A percentile compares a stretch with the other conserved stretches of the same genome.
phyloP scores from a whole-genome alignment of 2,329 filamentous ascomycete genomes.

The Arthroderma sp. region DNA sequence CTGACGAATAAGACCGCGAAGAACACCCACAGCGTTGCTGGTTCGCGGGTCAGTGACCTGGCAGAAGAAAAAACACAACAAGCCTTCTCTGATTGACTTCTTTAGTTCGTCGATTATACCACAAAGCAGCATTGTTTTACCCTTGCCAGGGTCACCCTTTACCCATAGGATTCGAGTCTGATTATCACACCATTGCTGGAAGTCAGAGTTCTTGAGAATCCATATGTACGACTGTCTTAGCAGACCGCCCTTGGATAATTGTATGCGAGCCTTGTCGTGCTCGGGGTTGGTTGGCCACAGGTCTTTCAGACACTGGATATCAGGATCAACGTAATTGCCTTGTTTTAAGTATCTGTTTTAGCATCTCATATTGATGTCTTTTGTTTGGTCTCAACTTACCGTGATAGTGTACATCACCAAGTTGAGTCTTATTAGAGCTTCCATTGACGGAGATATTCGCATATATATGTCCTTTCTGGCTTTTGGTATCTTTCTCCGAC shows the following conservation, averaged over 20 bases:
- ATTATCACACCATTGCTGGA: constrained; percentile 9
- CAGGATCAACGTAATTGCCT: too few species aligned
- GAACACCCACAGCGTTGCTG: constrained; percentile 28
- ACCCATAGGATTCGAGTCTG: constrained; percentile 21
- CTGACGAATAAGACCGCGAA: constrained; percentile 33
- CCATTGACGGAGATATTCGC: too few species aligned
- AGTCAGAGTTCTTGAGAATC: constrained; percentile 14
- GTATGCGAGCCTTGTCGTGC: constrained; percentile 9
- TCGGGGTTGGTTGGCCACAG: constrained; percentile 6
- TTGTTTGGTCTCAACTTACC: too few species aligned
- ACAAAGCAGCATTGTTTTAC: constrained; percentile 29
- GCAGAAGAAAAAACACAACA: constrained; percentile 26
- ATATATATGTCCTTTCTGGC: too few species aligned
- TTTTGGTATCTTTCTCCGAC: too few species aligned
- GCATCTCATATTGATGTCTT: too few species aligned
- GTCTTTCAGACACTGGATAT: background rate
- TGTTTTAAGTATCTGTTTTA: too few species aligned
- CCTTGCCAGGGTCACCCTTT: constrained; percentile 24
- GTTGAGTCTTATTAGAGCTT: too few species aligned
- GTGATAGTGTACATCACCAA: too few species aligned
- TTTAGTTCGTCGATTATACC: constrained; percentile 19
- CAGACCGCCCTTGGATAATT: constrained; percentile 12
- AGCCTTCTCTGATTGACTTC: background rate
- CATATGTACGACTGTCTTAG: constrained; percentile 13
- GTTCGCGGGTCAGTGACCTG: constrained; percentile 25